Evolutionary conservation across 169 alveolate species (phyloP).

Genomic region (Cryptosporidium parvum): DNA sequence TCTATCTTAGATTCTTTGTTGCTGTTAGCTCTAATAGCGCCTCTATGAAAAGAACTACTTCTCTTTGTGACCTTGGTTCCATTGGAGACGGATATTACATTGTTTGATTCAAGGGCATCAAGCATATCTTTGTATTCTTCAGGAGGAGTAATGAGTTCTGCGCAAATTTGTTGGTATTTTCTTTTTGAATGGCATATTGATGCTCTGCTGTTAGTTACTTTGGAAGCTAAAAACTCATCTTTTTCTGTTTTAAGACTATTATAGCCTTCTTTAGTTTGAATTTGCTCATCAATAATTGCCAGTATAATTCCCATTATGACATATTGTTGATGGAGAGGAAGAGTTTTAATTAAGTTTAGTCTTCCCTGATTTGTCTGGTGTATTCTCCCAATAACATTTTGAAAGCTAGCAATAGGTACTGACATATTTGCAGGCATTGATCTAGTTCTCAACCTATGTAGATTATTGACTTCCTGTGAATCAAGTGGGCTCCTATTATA

Average conservation of each 20-base stretch:
- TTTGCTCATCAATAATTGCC: slow-evolving; percentile 39
- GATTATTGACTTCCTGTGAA: not conserved
- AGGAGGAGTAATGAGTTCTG: slow-evolving; percentile 44
- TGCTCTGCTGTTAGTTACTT: slow-evolving; percentile 4
- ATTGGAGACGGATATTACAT: slow-evolving; percentile 5
- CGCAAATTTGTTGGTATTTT: slow-evolving; percentile 40
- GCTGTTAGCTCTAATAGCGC: not conserved
- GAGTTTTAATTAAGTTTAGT: not conserved
- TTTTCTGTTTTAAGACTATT: not conserved
- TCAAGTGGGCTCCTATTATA: not conserved
- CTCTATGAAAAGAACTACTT: slow-evolving; percentile 52
- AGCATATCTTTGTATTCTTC: slow-evolving; percentile 69
- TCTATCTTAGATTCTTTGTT: slow-evolving; percentile 16
- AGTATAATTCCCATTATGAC: slow-evolving; percentile 52
- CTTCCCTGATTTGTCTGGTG: slow-evolving; percentile 31
- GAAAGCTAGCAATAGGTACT: slow-evolving; percentile 56
- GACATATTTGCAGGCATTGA: slow-evolving; percentile 25
- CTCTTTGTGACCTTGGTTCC: not conserved
- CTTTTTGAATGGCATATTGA: slow-evolving; percentile 6
- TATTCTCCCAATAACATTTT: slow-evolving; percentile 35
- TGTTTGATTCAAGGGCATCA: slow-evolving; percentile 52
- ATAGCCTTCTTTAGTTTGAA: not conserved
- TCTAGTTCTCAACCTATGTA: slow-evolving; percentile 21
- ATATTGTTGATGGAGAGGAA: slow-evolving; percentile 69
- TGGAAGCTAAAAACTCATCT: not conserved